Evolutionary conservation across 352 stramenopile species (phyloP).

Genomic region (Pythium rishiriense): DNA sequence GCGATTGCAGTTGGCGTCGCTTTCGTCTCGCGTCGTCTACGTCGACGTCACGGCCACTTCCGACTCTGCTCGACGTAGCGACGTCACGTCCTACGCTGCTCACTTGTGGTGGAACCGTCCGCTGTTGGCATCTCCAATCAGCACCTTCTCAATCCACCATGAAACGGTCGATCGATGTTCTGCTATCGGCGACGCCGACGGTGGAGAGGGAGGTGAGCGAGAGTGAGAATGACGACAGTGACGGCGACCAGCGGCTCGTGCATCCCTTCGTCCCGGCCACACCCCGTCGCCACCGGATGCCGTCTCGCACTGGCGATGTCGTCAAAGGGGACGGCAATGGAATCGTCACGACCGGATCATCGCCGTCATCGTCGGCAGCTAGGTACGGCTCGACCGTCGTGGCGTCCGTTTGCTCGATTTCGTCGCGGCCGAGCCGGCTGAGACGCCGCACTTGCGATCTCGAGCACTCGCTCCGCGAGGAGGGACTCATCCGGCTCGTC

Average conservation of each 20-base stretch:
- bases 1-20: background rate
- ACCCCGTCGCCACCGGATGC: background rate
- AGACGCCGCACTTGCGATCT: constrained; percentile 31
- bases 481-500: constrained; percentile 58
- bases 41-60: constrained; percentile 1
- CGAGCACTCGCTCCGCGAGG: constrained; percentile 50
- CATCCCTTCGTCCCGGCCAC: constrained; percentile 16
- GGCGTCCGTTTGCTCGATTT: constrained; percentile 10
- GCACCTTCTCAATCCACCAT: background rate
- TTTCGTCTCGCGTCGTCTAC: background rate
- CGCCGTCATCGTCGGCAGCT: background rate
- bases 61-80: constrained; percentile 6
- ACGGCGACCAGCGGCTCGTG: constrained; percentile 17
- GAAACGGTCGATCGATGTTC: constrained; percentile 26
- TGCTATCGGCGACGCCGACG: background rate
- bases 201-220: background rate
- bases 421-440: constrained; percentile 12
- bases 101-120: too few species aligned
- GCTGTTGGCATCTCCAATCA: too few species aligned
- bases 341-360: background rate
- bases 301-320: background rate
- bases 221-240: constrained; percentile 8
- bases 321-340: background rate
- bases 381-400: constrained; percentile 2
- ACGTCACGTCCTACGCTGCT: background rate